Evolutionary conservation across 768 basidiomycete species (phyloP).

Genomic region (Boletus patriciae): DNA sequence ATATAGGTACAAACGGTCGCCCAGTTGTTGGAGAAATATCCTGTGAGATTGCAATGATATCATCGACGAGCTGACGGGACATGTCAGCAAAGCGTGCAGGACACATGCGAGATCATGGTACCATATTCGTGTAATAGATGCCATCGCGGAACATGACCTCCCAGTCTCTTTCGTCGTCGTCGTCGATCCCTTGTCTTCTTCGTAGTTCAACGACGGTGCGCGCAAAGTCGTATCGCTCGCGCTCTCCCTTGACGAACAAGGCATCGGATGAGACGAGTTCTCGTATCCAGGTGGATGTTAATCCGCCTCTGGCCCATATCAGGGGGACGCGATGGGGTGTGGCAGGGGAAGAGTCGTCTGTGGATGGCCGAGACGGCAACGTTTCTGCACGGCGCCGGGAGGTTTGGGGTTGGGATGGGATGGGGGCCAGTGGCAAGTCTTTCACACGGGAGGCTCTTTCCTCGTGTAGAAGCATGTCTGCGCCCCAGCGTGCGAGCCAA

Average conservation of each 20-base stretch:
- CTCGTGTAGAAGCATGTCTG: conserved; percentile 72
- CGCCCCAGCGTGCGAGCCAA: conserved; percentile 87
- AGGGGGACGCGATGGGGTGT: conserved; percentile 39
- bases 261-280: conserved; percentile 75
- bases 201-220: conserved; percentile 73
- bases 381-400: conserved; percentile 34
- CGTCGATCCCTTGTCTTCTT: conserved; percentile 50
- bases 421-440: conserved; percentile 19
- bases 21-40: conserved; percentile 75
- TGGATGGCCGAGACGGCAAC: conserved; percentile 23
- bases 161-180: conserved; percentile 72
- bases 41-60: conserved; percentile 69
- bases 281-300: conserved; percentile 71
- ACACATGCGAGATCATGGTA: conserved; percentile 30
- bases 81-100: neutral
- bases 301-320: conserved; percentile 75
- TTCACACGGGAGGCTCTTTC: conserved; percentile 33
- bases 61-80: conserved; percentile 65
- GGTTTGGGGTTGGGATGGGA: conserved; percentile 12
- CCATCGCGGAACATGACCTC: conserved; percentile 66
- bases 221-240: conserved; percentile 78
- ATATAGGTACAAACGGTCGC: conserved; percentile 64
- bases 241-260: conserved; percentile 76
- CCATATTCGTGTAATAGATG: conserved; percentile 89
- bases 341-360: conserved; percentile 13